Evolutionary conservation across 2,329 filamentous ascomycete species (phyloP), one percentile per base, ranked within the genome.

Genomic region (Fusarium coicis): DNA sequence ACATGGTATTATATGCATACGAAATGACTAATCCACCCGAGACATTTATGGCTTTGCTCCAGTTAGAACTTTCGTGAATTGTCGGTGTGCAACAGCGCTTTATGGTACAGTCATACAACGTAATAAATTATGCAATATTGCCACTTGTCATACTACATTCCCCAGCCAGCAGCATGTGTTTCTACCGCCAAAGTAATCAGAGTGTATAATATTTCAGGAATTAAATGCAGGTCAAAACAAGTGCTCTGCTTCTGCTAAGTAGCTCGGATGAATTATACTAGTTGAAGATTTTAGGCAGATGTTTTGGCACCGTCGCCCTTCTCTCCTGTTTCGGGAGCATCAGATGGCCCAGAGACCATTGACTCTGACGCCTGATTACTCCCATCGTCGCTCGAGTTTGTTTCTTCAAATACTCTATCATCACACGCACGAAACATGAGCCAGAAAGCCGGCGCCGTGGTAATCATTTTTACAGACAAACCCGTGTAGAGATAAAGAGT

Each of bases 401-500:
- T 34, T 10, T 50, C 56, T 40, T 50, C 56, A 26, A 30, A 49
- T 18, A 36, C 26, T 32, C 34, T 58, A 23, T 59, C 43, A 50
- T 59, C 56, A 26, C 50, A 50, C 8, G 34, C 34, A 5, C 43
- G 43, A 4, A 59, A 59, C 6, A 59, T 6, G 0, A 40, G 0
- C 56, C 56, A 59, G 12, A 59, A 50, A 4, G 43, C 40, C 3
- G 56, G 56, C 8, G 56, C 56, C 2, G 43, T 59, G 2, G 23
- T 7, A 26, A 59, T 59, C 56, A 59, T 50, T 14, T 43, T 59
- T 2, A 59, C 43, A 7, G 56, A 49, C 11, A 59, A 50, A 6
- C 56, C 56, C 2, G 43, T 50, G 26, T 59, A 59, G 5, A 59
- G 56, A 40, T 59, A 59, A 0, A 59, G 34, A 30, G 50, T 59